Evolutionary conservation across 2,329 filamentous ascomycete species (phyloP), one percentile per base, ranked within the genome.

Genomic region (Colletotrichum sublineola): DNA sequence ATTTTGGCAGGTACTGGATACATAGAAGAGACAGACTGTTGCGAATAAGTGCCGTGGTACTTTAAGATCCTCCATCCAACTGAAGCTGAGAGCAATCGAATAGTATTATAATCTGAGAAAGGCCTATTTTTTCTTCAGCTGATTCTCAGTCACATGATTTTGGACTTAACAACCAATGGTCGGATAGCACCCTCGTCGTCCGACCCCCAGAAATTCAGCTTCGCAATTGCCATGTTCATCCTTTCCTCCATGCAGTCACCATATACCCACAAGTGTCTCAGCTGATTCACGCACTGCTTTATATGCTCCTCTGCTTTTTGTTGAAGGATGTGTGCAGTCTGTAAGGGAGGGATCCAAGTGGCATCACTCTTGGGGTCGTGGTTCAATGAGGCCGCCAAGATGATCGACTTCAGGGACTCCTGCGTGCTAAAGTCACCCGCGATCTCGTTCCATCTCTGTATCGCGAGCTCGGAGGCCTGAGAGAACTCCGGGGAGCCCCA

Each of bases 231-330:
- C 67, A 58, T 52, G 20, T 52, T 69, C 3, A 62, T 69, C 2
- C 52, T 56, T 7, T 66, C 53, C 20, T 57, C 36, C 67, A 69
- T 69, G 42, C 42, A 56, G n/a, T 69, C 67, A 0, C 67, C 67
- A 31, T 48, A 65, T 1, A 69, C n/a, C 67, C 67, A 69, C 0
- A 69, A 5, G 1, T 44, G 61, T 15, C 24, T 29, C 24, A 66
- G 29, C 44, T 46, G 42, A 5, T 20, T 58, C 7, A 40, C 15
- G 9, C 18, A 24, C 18, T 58, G 40, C 4, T 20, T 38, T 4
- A 69, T 24, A 29, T 69, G 36, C 2, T 40, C 4, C 5, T 24
- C 63, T 8, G 53, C 42, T n/a, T 24, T 66, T 8, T 12, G 15
- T 29, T 66, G 67, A 3, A 69, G 61, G 5, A 42, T 24, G 7